These are phyloP conservation scores for Pestalotiopsis sp. DNA, from an alignment of 2,329 filamentous ascomycete genomes.

Conservation along the genomic window DNA sequence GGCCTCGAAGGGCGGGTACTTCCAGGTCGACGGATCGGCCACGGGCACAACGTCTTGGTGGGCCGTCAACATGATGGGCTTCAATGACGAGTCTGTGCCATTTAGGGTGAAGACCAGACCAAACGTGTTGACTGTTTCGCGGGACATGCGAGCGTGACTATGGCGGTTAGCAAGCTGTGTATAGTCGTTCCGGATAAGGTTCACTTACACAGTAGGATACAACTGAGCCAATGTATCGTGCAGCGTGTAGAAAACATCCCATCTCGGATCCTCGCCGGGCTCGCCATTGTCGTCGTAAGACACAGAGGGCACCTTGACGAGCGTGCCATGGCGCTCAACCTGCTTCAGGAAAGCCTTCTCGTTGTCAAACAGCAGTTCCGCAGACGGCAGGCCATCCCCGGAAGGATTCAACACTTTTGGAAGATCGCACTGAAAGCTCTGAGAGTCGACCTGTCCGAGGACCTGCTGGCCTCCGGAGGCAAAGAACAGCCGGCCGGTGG, in stretches of 20 bases:
- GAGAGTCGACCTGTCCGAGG: slow-evolving; percentile 13
- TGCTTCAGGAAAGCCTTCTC: slow-evolving; percentile 35
- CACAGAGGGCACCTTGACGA: slow-evolving; percentile 57
- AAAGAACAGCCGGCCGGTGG: slow-evolving; percentile 17
- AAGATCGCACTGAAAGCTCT: slow-evolving; percentile 31
- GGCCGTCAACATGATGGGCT: slow-evolving; percentile 55
- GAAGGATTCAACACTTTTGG: slow-evolving; percentile 29
- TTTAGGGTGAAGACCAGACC: slow-evolving; percentile 63
- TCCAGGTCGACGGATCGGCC: slow-evolving; percentile 51
- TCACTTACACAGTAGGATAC: slow-evolving; percentile 51
- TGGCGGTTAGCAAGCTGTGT: slow-evolving; percentile 3
- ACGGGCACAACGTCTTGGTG: slow-evolving; percentile 62
- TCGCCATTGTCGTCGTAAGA: slow-evolving; percentile 59
- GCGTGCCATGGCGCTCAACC: slow-evolving; percentile 37
- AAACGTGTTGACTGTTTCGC: slow-evolving; percentile 64
- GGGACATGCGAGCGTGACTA: slow-evolving; percentile 42
- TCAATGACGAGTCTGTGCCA: slow-evolving; percentile 54
- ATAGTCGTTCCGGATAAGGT: neutral
- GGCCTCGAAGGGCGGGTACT: slow-evolving; percentile 54
- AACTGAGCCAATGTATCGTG: slow-evolving; percentile 48
- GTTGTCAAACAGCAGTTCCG: slow-evolving; percentile 29
- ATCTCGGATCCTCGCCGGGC: slow-evolving; percentile 56
- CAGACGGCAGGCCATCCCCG: slow-evolving; percentile 31
- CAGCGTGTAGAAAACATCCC: slow-evolving; percentile 55
- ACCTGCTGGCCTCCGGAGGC: slow-evolving; percentile 19